Evolutionary conservation across 345 rosid genomes (phyloP), one percentile per base, ranked within the genome.

Genomic region (Sonneratia caseolaris): DNA sequence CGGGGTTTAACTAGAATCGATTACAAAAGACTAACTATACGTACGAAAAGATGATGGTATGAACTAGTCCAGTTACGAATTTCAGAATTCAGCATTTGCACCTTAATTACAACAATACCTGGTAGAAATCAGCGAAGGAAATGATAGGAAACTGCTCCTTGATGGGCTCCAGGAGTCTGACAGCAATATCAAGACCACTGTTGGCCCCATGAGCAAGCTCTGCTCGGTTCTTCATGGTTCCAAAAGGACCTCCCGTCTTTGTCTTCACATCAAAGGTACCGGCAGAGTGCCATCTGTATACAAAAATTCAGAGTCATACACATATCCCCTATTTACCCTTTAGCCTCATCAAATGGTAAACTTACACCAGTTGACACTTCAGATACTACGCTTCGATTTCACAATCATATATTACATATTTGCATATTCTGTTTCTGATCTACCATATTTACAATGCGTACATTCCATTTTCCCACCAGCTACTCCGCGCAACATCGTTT

Each of bases 91-190:
- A 62, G 37, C 5, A 13, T 22, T 7, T 22, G 32, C 32, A 3
- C 64, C 32, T 5, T n/a, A 59, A n/a, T 59, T 5, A 8, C 40
- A 32, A 66, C 3, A 27, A 5, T 40, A 89, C 98, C 91, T 93
- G 98, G 73, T 89, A 86, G 81, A 93, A 87, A 72, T 91, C 98
- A 68, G 86, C 98, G 53, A 76, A 78, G 15, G 87, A 66, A 79
- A 93, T 71, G 75, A 68, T 78, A 0, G 97, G 89, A 80, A 93
- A 91, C 79, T 91, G 94, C 69, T 83, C 84, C 86, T 87, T 93
- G 82, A 93, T 82, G 5, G 97, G 98, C 76, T 88, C 91, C 72
- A 91, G 74, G 21, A 93, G 83, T 78, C 94, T 86, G n/a, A 81
- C 74, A 19, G 86, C 86, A 40, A 81, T 79, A 56, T 83, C 86